phyloP scores from a whole-genome alignment of 306 rosid genomes.

The Ormosia semicastrata region DNA sequence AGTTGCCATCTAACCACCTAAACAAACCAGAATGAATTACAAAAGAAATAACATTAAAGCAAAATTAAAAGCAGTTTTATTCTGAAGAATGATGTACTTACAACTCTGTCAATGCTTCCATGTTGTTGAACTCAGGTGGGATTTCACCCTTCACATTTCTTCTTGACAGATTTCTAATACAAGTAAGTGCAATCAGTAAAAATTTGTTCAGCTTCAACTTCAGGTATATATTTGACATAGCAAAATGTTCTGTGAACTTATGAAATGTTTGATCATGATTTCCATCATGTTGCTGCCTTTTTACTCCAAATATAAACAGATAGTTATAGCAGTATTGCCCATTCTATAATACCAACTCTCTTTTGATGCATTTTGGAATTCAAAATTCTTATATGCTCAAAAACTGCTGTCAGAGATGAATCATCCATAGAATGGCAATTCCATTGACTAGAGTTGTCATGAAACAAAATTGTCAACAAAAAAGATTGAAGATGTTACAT shows the following conservation, averaged over 20 bases:
- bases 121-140: slow-evolving; percentile 59
- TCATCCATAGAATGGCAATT: neutral
- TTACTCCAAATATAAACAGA: neutral
- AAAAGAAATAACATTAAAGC: neutral
- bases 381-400: slow-evolving; percentile 6
- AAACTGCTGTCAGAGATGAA: neutral
- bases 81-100: slow-evolving; percentile 40
- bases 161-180: slow-evolving; percentile 59
- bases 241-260: neutral
- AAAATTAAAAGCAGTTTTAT: neutral
- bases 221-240: neutral
- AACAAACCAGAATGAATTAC: slow-evolving; percentile 10
- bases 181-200: slow-evolving; percentile 17
- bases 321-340: neutral
- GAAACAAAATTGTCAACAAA: neutral
- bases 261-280: neutral
- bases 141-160: slow-evolving; percentile 64
- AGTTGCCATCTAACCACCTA: slow-evolving; percentile 81
- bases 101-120: slow-evolving; percentile 77
- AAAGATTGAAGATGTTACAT: slow-evolving; percentile 50
- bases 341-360: neutral
- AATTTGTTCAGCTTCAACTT: neutral
- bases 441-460: neutral
- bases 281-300: neutral
- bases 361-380: neutral